phyloP scores from a whole-genome alignment of 208 protist genomes.

The Lotmaria passim region DNA sequence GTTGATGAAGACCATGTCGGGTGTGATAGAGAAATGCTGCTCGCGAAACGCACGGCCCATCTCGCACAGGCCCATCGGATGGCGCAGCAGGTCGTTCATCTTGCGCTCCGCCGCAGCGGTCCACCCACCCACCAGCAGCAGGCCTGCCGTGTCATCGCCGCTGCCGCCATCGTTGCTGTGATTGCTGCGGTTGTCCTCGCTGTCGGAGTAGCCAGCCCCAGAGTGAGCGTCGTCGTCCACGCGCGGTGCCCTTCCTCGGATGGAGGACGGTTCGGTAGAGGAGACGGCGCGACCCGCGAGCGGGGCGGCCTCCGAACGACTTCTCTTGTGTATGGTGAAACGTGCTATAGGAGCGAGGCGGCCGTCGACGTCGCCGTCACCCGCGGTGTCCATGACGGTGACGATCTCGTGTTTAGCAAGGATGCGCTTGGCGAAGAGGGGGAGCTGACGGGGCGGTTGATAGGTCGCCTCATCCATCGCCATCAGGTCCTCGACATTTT shows the following conservation, averaged over 20 bases:
- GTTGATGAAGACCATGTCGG: slow-evolving; percentile 88
- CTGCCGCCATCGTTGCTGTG: background rate
- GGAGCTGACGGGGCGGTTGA: slow-evolving; percentile 43
- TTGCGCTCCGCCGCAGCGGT: slow-evolving; percentile 9
- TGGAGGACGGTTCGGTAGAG: slow-evolving; percentile 1
- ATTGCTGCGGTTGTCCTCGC: background rate
- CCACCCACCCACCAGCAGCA: slow-evolving; percentile 8
- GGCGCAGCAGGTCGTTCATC: slow-evolving; percentile 3
- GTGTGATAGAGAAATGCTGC: slow-evolving; percentile 74
- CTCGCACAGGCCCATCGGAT: slow-evolving; percentile 19
- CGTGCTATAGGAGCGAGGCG: background rate
- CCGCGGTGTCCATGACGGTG: background rate
- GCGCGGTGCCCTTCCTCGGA: slow-evolving; percentile 7
- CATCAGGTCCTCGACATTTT: slow-evolving; percentile 90
- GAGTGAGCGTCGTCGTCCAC: background rate
- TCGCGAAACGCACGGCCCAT: slow-evolving; percentile 59
- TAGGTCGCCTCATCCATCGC: slow-evolving; percentile 47
- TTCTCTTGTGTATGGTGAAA: slow-evolving; percentile 8
- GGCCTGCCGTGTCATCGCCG: background rate
- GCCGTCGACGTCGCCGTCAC: background rate
- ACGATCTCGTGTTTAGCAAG: slow-evolving; percentile 44
- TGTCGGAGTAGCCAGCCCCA: slow-evolving; percentile 20
- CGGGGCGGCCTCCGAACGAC: slow-evolving; percentile 1
- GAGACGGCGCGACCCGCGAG: slow-evolving; percentile 11
- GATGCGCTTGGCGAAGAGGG: slow-evolving; percentile 53